Evolutionary conservation across 2,329 filamentous ascomycete species (phyloP), one percentile per base, ranked within the genome.

Genomic region (Boeremia exigua): DNA sequence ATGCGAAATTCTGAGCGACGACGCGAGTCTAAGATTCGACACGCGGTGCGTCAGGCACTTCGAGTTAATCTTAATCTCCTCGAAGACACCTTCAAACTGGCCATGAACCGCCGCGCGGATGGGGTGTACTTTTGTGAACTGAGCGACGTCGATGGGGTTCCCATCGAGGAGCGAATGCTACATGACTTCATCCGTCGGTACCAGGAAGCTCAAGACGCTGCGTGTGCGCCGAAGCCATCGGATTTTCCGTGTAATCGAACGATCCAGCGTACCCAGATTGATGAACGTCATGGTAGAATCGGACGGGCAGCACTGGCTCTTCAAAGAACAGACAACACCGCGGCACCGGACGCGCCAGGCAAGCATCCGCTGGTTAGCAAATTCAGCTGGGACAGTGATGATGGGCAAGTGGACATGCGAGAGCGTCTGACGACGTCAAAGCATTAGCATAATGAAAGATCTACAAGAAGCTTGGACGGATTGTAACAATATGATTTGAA

Each of bases 371-470:
- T 38, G 14, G 30, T 50, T 11, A 55, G 53, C 29, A 44, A 42
- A 14, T 50, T 50, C 29, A 48, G 40, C 11, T 50, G 53, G 53
- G 40, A 46, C 17, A 37, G 36, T 34, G 37, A 32, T 33, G 42
- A 47, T 15, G 23, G 32, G 9, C 46, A 42, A 7, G 12, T n/a
- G 17, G n/a, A 43, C 6, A 6, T 17, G 34, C 45, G 28, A 27
- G 36, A 46, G 17, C 29, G 34, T 27, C 19, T 44, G 28, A 46
- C 28, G 7, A 49, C 45, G 28, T 19, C 9, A 25, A 45, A 46
- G 29, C 45, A 33, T 12, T 49, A 45, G 25, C n/a, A 46, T 3
- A 30, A 38, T 25, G 23, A 7, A 38, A 32, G 8, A 17, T 38
- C 9, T 23, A 38, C 1, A 17, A 19, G 3, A 11, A 23, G 5